Conservation (phyloP, 2,329 filamentous ascomycete genomes). For the Scedosporium apiospermum region DNA sequence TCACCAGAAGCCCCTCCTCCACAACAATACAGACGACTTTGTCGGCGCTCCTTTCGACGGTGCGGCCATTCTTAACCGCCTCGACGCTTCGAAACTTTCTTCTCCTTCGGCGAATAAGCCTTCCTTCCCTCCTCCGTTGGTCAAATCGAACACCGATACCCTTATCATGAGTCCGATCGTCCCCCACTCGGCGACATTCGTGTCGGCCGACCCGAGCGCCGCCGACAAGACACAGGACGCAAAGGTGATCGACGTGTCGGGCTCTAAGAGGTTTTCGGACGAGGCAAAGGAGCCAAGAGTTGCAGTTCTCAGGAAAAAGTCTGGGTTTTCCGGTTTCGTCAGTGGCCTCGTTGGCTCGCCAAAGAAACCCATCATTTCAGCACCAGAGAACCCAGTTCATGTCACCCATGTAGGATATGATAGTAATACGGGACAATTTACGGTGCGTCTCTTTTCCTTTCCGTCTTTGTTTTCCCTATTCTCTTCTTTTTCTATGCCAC, state of each 20-base stretch:
- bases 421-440: conserved; percentile 92
- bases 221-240: conserved; percentile 38
- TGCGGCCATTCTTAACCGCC: conserved; percentile 49
- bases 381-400: conserved; percentile 93
- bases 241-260: conserved; percentile 36
- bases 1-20: conserved; percentile 14
- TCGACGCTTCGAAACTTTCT: conserved; percentile 38
- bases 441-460: conserved; percentile 47
- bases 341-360: conserved; percentile 76
- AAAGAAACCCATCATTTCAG: conserved; percentile 89
- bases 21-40: conserved; percentile 41
- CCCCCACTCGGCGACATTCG: conserved; percentile 58
- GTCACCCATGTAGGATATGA: conserved; percentile 98
- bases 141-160: conserved; percentile 13
- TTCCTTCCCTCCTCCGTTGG: conserved; percentile 16
- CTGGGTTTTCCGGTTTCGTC: conserved; percentile 80
- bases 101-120: conserved; percentile 16
- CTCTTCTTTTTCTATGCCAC: background rate
- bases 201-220: conserved; percentile 39
- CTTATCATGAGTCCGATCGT: conserved; percentile 41
- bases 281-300: conserved; percentile 58
- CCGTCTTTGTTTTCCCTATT: conserved; percentile 9
- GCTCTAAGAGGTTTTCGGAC: conserved; percentile 69
- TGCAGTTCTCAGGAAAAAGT: conserved; percentile 66
- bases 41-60: conserved; percentile 59